Evolutionary conservation across 768 basidiomycete genomes (phyloP), one percentile per base, ranked within the genome.

Genomic region (Suillus brevipes): DNA sequence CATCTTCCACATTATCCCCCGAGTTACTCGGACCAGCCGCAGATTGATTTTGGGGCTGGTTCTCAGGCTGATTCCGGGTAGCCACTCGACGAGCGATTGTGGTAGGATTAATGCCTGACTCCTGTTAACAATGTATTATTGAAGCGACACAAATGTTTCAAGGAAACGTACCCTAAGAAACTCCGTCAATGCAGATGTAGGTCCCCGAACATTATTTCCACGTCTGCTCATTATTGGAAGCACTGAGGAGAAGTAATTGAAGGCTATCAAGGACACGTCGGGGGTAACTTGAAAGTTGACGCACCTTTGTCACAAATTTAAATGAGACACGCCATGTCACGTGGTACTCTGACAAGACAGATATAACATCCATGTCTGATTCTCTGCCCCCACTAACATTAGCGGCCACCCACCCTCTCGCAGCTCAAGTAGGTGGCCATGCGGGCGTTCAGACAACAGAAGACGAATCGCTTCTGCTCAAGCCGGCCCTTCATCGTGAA

Each of bases 361-460:
- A 9, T n/a, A n/a, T 45, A 45, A 55, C 58, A n/a, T 25, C 16
- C 56, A 59, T 59, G 58, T 59, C 58, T 16, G 12, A 20, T 42
- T 20, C 58, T 59, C 3, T 18, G 40, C 40, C 31, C 12, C 14
- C 67, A 2, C 69, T 61, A 38, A 74, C 75, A 0, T 66, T 74
- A 45, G 49, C 72, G 4, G 70, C 69, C 1, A 67, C 69, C 20
- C 66, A 68, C 20, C 78, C 82, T 3, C 80, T 89, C 31, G 73
- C 74, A 12, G 78, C 83, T 23, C 91, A 95, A 78, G 93, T 96
- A 59, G 93, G 91, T 23, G 94, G 94, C 0, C 95, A 97, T 71
- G 74, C 85, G 4, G 88, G 89, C 23, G 84, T 96, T n/a, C 80
- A 85, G 52, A 80, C 86, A 6, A 87, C 85, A 5, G 89, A 88